A percentile compares a stretch with the other conserved stretches of the same genome.
phyloP scores from a whole-genome alignment of 75 land plant species.

The Adiantum capillusveneris region DNA sequence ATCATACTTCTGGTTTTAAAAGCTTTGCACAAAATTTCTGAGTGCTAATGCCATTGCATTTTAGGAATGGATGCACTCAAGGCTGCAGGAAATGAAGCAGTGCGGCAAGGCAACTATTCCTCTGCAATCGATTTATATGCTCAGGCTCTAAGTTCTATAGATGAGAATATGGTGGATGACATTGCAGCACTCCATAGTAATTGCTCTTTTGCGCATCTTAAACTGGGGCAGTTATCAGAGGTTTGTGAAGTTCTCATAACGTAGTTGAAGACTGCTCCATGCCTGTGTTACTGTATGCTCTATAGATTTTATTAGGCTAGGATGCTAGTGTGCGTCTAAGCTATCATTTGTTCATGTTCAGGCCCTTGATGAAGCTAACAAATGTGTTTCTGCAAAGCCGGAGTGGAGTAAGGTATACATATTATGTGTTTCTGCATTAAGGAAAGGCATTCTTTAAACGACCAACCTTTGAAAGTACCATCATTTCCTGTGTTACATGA shows the following conservation, averaged over 20 bases:
- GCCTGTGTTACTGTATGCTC: background rate
- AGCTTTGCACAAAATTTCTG: too few relatives aligned
- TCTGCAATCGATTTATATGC: slow-evolving; percentile 16
- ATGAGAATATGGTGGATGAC: slow-evolving; percentile 6
- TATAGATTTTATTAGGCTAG: background rate
- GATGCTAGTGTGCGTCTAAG: background rate
- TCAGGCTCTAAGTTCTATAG: slow-evolving; percentile 14
- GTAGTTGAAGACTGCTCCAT: background rate
- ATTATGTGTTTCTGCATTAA: too few relatives aligned
- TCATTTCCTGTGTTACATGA: too few relatives aligned
- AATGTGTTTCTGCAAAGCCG: slow-evolving; percentile 9
- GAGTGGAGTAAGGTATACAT: slow-evolving; percentile 18
- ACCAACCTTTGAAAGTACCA: too few relatives aligned
- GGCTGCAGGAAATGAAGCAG: slow-evolving; percentile 26
- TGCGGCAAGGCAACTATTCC: slow-evolving; percentile 14
- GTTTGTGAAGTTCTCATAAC: background rate
- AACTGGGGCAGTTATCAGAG: slow-evolving; percentile 16
- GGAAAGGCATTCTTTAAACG: too few relatives aligned
- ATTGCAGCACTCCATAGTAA: slow-evolving; percentile 23
- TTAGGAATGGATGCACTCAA: slow-evolving; percentile 24
- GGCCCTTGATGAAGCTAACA: slow-evolving; percentile 18
- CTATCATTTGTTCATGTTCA: background rate
- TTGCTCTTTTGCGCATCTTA: slow-evolving; percentile 28
- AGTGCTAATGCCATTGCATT: too few relatives aligned
- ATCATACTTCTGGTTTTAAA: too few relatives aligned